Evolutionary conservation across 768 basidiomycete genomes (phyloP).

Genomic region (Cytidiella melzeri): DNA sequence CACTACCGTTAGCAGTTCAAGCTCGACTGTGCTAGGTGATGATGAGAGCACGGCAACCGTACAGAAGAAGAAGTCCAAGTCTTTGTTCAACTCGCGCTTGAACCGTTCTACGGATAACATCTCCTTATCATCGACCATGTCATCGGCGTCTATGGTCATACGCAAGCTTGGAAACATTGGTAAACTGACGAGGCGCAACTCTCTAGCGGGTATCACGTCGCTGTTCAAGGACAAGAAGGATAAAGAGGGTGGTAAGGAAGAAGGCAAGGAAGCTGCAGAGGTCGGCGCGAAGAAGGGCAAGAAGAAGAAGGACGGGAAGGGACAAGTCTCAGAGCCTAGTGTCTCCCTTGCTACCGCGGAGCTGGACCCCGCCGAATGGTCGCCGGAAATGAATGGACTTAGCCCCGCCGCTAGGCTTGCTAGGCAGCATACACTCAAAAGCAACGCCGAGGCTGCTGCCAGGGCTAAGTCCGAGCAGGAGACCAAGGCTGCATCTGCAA

Average conservation of each 20-base stretch:
- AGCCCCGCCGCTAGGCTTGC: constrained; percentile 89
- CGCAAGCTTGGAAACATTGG: constrained; percentile 91
- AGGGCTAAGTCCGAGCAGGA: constrained; percentile 53
- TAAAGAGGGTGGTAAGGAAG: constrained; percentile 28
- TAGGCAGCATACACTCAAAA: constrained; percentile 86
- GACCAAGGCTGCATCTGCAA: constrained; percentile 35
- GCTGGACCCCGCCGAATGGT: constrained; percentile 73
- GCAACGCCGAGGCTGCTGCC: constrained; percentile 73
- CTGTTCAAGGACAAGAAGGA: constrained; percentile 84
- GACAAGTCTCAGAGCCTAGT: constrained; percentile 57
- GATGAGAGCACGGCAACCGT: constrained; percentile 26
- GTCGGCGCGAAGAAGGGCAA: constrained; percentile 39
- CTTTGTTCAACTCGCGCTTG: constrained; percentile 81
- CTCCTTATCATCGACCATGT: constrained; percentile 90
- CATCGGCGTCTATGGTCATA: constrained; percentile 93
- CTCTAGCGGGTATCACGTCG: constrained; percentile 84
- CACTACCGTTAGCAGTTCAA: constrained; percentile 20
- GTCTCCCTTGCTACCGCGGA: constrained; percentile 84
- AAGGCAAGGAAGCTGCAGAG: constrained; percentile 34
- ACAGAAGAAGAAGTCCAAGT: constrained; percentile 66
- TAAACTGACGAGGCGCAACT: constrained; percentile 83
- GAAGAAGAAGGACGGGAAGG: constrained; percentile 52
- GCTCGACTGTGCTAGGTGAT: constrained; percentile 24
- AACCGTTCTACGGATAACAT: constrained; percentile 94
- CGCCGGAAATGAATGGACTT: constrained; percentile 59